Percentiles rank a stretch among this genome's conserved stretches.
phyloP scores from a whole-genome alignment of 164 flowering plant species.

The Magnolia changhungtana region DNA sequence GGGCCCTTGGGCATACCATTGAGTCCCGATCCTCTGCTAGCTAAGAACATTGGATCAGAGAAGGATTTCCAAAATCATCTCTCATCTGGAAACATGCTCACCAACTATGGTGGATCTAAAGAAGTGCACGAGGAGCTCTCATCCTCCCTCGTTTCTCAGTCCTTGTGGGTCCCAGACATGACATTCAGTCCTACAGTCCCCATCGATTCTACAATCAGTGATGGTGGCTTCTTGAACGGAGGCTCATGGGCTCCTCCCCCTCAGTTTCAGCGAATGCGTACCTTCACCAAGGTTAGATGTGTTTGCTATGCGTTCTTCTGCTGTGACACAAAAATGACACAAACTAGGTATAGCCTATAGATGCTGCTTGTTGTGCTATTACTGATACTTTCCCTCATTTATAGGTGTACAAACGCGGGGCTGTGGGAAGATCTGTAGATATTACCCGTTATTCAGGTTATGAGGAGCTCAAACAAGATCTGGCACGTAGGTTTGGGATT shows the following conservation, averaged over 20 bases:
- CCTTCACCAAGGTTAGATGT: slow-evolving; percentile 75
- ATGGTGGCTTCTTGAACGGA: slow-evolving; percentile 50
- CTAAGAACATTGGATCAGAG: slow-evolving; percentile 45
- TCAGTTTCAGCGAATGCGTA: slow-evolving; percentile 73
- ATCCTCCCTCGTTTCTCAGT: slow-evolving; percentile 79
- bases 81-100: slow-evolving; percentile 49
- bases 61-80: slow-evolving; percentile 57
- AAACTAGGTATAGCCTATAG: background rate
- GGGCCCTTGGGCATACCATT: slow-evolving; percentile 46
- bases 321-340: background rate
- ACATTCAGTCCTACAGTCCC: slow-evolving; percentile 46
- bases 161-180: slow-evolving; percentile 87
- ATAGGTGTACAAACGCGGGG: slow-evolving; percentile 94
- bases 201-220: slow-evolving; percentile 69
- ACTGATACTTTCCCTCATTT: slow-evolving; percentile 12
- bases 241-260: slow-evolving; percentile 61
- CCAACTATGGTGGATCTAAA: slow-evolving; percentile 51
- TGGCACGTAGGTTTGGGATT: slow-evolving; percentile 96
- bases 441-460: slow-evolving; percentile 81
- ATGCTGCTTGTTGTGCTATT: background rate
- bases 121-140: slow-evolving; percentile 77
- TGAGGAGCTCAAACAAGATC: slow-evolving; percentile 88
- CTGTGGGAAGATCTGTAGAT: slow-evolving; percentile 94
- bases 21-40: slow-evolving; percentile 49
- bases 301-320: background rate